Evolutionary conservation across 495 filamentous ascomycete species (phyloP).

Genomic region (Pseudomonodictys pantanalensis): DNA sequence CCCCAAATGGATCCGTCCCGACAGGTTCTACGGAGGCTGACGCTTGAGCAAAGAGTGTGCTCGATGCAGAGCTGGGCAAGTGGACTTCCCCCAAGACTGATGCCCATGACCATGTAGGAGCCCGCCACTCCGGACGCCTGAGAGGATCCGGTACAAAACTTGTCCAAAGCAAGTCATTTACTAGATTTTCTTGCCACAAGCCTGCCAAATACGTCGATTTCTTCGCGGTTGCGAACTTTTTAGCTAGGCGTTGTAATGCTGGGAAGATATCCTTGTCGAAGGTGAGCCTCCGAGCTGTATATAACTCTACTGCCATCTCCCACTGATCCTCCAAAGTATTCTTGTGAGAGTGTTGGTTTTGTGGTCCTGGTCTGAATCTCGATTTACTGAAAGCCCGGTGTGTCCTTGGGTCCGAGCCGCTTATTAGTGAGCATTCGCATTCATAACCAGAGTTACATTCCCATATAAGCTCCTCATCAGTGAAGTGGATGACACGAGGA

Average conservation of each 20-base stretch:
- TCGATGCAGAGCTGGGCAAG: background rate
- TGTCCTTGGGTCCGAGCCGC: too few species aligned
- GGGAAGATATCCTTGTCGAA: conserved; percentile 39
- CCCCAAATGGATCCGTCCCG: too few species aligned
- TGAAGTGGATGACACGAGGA: conserved; percentile 31
- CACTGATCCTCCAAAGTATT: conserved; percentile 14
- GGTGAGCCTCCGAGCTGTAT: conserved; percentile 34
- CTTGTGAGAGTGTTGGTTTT: background rate
- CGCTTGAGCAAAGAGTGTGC: too few species aligned
- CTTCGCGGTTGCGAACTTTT: background rate
- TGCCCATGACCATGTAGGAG: conserved; percentile 45
- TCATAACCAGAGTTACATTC: conserved; percentile 12
- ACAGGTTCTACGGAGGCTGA: too few species aligned
- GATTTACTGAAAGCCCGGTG: too few species aligned
- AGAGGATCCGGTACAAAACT: background rate
- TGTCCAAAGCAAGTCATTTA: conserved; percentile 15
- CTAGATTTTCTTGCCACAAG: conserved; percentile 17
- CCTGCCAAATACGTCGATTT: conserved; percentile 15
- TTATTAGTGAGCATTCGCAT: conserved; percentile 11
- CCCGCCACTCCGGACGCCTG: conserved; percentile 21
- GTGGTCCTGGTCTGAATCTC: too few species aligned
- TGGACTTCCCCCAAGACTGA: conserved; percentile 25
- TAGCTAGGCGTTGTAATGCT: conserved; percentile 40
- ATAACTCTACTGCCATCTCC: conserved; percentile 35
- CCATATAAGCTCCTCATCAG: conserved; percentile 27